A percentile compares a stretch with the other conserved stretches of the same genome.
Evolutionary conservation across 768 basidiomycete genomes (phyloP).

Genomic region (Hemileccinum impolitum): DNA sequence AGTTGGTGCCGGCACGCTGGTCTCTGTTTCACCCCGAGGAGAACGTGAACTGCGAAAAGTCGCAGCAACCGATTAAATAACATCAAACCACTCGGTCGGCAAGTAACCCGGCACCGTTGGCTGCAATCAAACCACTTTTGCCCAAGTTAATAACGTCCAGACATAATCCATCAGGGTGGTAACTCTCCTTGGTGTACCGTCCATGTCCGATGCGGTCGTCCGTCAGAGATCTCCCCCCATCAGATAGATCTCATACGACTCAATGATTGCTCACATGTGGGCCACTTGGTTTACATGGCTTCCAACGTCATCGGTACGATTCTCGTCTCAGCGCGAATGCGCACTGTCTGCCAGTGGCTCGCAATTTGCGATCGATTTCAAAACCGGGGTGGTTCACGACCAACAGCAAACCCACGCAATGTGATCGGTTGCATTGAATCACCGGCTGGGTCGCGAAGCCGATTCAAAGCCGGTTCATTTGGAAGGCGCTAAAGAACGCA

Average conservation of each 20-base stretch:
- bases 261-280: neutral
- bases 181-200: neutral
- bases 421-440: constrained; percentile 8
- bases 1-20: neutral
- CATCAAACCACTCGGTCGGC: neutral
- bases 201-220: neutral
- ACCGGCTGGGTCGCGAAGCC: constrained; percentile 4
- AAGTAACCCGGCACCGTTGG: neutral
- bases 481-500: constrained; percentile 16
- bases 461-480: constrained; percentile 4
- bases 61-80: constrained; percentile 4
- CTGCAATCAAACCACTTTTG: constrained; percentile 10
- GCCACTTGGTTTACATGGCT: neutral
- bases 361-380: constrained; percentile 1
- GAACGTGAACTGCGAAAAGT: neutral
- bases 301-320: neutral
- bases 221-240: neutral
- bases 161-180: constrained; percentile 2
- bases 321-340: constrained; percentile 1
- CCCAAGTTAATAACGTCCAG: neutral
- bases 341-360: neutral
- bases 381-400: neutral
- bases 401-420: neutral
- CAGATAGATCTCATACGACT: neutral
- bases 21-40: neutral